Evolutionary conservation across 1,284 basidiomycete genomes (phyloP).

Genomic region (Tilletia setariae): DNA sequence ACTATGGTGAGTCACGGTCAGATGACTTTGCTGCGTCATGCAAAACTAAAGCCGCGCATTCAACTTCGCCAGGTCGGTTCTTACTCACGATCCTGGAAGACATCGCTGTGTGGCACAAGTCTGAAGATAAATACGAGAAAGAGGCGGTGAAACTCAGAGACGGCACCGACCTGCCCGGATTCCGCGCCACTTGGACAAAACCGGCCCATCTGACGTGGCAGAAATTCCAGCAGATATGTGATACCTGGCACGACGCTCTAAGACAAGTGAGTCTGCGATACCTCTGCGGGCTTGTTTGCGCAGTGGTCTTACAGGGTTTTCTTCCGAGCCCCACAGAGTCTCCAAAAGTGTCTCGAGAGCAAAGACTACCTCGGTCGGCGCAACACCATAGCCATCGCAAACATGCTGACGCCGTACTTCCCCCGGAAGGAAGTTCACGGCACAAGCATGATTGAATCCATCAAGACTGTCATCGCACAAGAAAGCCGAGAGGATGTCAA

Average conservation of each 20-base stretch:
- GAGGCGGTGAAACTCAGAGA: slow-evolving; percentile 53
- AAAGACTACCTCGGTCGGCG: slow-evolving; percentile 51
- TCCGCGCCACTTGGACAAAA: slow-evolving; percentile 41
- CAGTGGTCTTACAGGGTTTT: background rate
- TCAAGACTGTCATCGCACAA: slow-evolving; percentile 1
- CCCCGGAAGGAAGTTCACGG: slow-evolving; percentile 24
- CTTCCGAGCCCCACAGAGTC: slow-evolving; percentile 22
- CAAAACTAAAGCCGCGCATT: background rate
- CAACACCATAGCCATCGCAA: slow-evolving; percentile 51
- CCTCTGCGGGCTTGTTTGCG: background rate
- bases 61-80: slow-evolving; percentile 58
- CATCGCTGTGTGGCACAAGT: slow-evolving; percentile 70
- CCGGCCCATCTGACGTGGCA: slow-evolving; percentile 64
- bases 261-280: slow-evolving; percentile 45
- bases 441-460: slow-evolving; percentile 1
- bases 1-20: slow-evolving; percentile 68
- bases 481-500: slow-evolving; percentile 9
- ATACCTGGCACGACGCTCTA: slow-evolving; percentile 78
- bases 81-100: slow-evolving; percentile 74
- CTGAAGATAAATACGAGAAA: slow-evolving; percentile 60
- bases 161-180: slow-evolving; percentile 53
- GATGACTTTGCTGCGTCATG: background rate
- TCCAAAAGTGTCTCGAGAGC: slow-evolving; percentile 39
- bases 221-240: slow-evolving; percentile 68
- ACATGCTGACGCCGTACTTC: slow-evolving; percentile 40